These are phyloP conservation scores for Fremontodendron californicum DNA, from an alignment of 345 rosid species.

Conservation along the genomic window DNA sequence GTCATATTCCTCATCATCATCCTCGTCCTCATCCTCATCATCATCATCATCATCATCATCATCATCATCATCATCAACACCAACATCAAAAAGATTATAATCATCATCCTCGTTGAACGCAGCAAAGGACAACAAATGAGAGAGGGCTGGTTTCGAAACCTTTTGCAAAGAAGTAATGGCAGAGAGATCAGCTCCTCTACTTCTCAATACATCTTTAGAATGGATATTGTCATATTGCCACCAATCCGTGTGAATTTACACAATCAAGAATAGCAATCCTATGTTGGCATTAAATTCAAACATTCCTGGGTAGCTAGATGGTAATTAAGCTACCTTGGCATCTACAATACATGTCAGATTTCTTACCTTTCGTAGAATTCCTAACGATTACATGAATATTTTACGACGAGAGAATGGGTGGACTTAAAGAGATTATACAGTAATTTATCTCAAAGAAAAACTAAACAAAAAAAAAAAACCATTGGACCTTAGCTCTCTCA, in stretches of 20 bases:
- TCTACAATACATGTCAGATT: not conserved
- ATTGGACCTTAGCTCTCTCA: not conserved
- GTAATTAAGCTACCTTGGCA: not conserved
- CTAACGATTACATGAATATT: not conserved
- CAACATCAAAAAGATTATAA: slow-evolving; percentile 21
- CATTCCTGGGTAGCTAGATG: not conserved
- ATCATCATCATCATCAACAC: slow-evolving; percentile 23
- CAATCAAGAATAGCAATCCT: slow-evolving; percentile 1
- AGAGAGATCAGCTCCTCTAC: slow-evolving; percentile 44
- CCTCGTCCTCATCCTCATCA: slow-evolving; percentile 23
- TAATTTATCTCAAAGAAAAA: not conserved
- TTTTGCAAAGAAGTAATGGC: slow-evolving; percentile 49
- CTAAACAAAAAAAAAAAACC: not conserved
- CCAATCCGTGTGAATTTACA: not conserved
- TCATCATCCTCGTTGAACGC: slow-evolving; percentile 21
- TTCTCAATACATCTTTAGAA: slow-evolving; percentile 18
- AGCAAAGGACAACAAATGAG: slow-evolving; percentile 28
- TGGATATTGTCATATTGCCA: slow-evolving; percentile 10
- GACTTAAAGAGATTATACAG: not conserved
- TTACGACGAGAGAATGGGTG: not conserved
- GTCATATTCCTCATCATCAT: slow-evolving; percentile 22
- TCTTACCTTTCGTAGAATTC: not conserved
- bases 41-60: slow-evolving; percentile 22
- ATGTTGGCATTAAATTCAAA: not conserved
- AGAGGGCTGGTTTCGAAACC: slow-evolving; percentile 28